Conservation (phyloP, 2,329 filamentous ascomycete species). For the Nemania diffusa region DNA sequence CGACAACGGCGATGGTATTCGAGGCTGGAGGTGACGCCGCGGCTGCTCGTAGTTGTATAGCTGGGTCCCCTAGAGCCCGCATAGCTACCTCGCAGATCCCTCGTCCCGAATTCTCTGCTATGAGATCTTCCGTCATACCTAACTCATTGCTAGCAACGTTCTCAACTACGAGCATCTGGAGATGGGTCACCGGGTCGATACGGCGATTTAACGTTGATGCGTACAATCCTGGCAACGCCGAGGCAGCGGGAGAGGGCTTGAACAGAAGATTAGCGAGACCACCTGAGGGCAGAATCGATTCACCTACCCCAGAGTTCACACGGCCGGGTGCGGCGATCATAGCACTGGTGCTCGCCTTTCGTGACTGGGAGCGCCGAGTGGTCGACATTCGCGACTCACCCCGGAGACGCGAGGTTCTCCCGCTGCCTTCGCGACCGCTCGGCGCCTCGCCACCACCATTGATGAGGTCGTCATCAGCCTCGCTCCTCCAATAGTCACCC, state of each 20-base stretch:
- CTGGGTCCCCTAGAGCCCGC: constrained; percentile 71
- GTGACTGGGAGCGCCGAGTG: constrained; percentile 64
- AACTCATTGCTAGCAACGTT: constrained; percentile 89
- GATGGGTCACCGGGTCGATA: constrained; percentile 72
- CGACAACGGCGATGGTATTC: constrained; percentile 75
- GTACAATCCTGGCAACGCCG: constrained; percentile 59
- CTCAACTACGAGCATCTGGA: constrained; percentile 93
- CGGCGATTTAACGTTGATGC: constrained; percentile 65
- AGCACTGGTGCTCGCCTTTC: constrained; percentile 62
- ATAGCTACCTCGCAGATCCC: constrained; percentile 88
- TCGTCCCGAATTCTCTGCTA: constrained; percentile 90
- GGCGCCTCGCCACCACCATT: constrained; percentile 58
- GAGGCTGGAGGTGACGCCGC: constrained; percentile 47
- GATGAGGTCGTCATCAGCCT: constrained; percentile 70
- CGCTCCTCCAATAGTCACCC: constrained; percentile 77
- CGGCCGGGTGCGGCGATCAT: constrained; percentile 28
- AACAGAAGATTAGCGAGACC: constrained; percentile 25
- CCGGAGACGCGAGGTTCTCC: constrained; percentile 61
- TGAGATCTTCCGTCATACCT: constrained; percentile 86
- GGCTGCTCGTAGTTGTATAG: constrained; percentile 64
- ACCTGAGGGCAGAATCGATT: not conserved
- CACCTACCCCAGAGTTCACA: constrained; percentile 59
- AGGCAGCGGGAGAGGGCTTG: constrained; percentile 49
- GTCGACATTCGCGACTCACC: constrained; percentile 64
- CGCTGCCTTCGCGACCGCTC: constrained; percentile 63